Base-by-base conservation (phyloP, 2,329 filamentous ascomycete genomes). In the Alternaria gansuensis region DNA sequence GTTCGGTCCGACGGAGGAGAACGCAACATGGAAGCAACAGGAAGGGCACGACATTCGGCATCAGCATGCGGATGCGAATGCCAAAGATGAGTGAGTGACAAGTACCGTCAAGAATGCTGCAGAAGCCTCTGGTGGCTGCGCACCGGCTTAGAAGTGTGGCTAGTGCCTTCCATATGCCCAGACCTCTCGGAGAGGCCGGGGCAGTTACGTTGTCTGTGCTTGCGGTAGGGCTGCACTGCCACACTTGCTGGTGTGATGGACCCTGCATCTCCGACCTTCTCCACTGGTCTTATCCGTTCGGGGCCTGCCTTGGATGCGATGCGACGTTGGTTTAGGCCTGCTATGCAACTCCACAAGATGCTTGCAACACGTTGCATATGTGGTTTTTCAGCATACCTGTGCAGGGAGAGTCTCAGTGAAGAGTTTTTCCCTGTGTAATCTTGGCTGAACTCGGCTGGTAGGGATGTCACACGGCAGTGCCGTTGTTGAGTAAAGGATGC, bases 211-310 rank as follows among this genome's bases (percentile, higher is more conserved):
- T 34, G n/a, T 40, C 53, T 53, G 62, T 65, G 60, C 53, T 57
- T 63, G 53, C 56, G 59, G 21, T 63, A 67, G 60, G 64, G 64
- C 64, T 65, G 64, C 64, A 67, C 63, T 49, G 64, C 64, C 64
- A 65, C 64, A 60, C 34, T 17, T 17, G 37, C 46, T 29, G 21
- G 13, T 33, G 43, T 34, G 31, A 43, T 57, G 55, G 60, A 64
- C 63, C 63, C 63, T 66, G 61, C 54, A 54, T 58, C 39, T 54
- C 24, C 8, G 8, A 28, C 17, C 40, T 45, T 50, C 56, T 45
- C 45, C 40, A 55, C 51, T 36, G 56, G 55, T 55, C 49, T 48
- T 34, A 34, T 50, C 57, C 37, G 50, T 49, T 54, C 44, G 24
- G 50, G 57, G 44, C 33, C n/a, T 49, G 44, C 33, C n/a, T 49